A percentile compares a stretch with the other conserved stretches of the same genome.
These are phyloP conservation scores for Amanita rimosa DNA, from an alignment of 768 basidiomycete genomes.

Conservation along the genomic window DNA sequence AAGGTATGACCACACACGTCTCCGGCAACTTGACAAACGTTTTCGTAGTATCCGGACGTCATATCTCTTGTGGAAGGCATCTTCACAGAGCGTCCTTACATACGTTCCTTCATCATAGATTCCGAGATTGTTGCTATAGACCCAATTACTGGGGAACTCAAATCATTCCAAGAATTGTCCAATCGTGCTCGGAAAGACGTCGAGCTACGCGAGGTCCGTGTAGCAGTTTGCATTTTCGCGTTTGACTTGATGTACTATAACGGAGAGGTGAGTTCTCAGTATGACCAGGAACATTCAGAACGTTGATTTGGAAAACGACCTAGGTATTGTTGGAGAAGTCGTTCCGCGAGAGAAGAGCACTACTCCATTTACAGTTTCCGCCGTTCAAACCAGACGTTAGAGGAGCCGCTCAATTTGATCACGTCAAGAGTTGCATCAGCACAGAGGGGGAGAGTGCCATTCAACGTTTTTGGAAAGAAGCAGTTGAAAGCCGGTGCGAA, in stretches of 20 bases:
- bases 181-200: slow-evolving; percentile 82
- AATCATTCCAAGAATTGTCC: slow-evolving; percentile 81
- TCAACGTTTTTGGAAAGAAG: slow-evolving; percentile 65
- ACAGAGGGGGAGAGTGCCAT: slow-evolving; percentile 48
- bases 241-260: slow-evolving; percentile 89
- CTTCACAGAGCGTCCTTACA: slow-evolving; percentile 27
- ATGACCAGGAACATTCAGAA: background rate
- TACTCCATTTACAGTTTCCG: slow-evolving; percentile 57
- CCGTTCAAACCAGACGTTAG: slow-evolving; percentile 31
- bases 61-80: slow-evolving; percentile 42
- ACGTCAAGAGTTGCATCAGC: slow-evolving; percentile 66
- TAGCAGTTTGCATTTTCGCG: slow-evolving; percentile 73
- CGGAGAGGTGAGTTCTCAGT: slow-evolving; percentile 43
- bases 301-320: background rate
- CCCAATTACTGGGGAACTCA: slow-evolving; percentile 44
- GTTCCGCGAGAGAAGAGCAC: slow-evolving; percentile 58
- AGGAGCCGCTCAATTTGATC: slow-evolving; percentile 49
- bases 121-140: slow-evolving; percentile 85
- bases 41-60: slow-evolving; percentile 70
- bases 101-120: slow-evolving; percentile 67
- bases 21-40: slow-evolving; percentile 1
- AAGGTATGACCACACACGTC: slow-evolving; percentile 36
- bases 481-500: slow-evolving; percentile 71
- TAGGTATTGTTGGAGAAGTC: slow-evolving; percentile 59
- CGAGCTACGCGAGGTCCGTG: slow-evolving; percentile 56